Evolutionary conservation across 2,329 filamentous ascomycete species (phyloP), one percentile per base, ranked within the genome.

Genomic region (Ophiostoma ips): DNA sequence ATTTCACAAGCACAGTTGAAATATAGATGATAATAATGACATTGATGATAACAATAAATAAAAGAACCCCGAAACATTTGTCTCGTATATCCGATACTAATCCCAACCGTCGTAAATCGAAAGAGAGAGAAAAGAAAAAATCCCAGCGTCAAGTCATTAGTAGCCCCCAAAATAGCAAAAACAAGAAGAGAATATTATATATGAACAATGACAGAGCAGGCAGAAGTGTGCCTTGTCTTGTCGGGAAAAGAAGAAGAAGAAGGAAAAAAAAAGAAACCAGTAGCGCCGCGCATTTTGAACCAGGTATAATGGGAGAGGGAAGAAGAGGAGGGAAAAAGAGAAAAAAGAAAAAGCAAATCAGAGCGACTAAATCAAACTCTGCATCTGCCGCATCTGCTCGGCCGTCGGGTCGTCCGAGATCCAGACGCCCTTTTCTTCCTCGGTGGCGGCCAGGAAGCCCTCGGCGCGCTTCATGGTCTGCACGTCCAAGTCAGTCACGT

Each of bases 401-500:
- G 75, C 71, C 2, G 73, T 78, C 3, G 81, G 76, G 61, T 87
- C 83, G 55, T 88, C 82, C 0, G 80, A 79, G 51, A 88, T 66
- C 86, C 87, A 95, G 8, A 81, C 76, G 1, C 89, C 90, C 65
- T 87, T 89, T 72, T 95, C 89, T 58, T 90, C 87, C 1, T 84
- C 80, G 0, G 84, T 90, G 5, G 88, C 83, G 54, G 73, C 74
- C 58, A 82, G 81, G 61, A 96, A 82, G 28, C 84, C 90, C 57
- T 94, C 79, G n/a, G 89, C 87, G 31, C 90, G 79, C 64, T 84
- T 83, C 62, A 96, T 66, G 2, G 89, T 95, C 69, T 92, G 83
- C 47, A 95, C 79, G 61, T 96, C 92, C 41, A 98, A 73, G 62
- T 96, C 92, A 7, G 90, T 96, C 36, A 95, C 82, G 63, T 94